Evolutionary conservation across 495 filamentous ascomycete genomes (phyloP), one percentile per base, ranked within the genome.

Genomic region (Daldinia bambusicola): DNA sequence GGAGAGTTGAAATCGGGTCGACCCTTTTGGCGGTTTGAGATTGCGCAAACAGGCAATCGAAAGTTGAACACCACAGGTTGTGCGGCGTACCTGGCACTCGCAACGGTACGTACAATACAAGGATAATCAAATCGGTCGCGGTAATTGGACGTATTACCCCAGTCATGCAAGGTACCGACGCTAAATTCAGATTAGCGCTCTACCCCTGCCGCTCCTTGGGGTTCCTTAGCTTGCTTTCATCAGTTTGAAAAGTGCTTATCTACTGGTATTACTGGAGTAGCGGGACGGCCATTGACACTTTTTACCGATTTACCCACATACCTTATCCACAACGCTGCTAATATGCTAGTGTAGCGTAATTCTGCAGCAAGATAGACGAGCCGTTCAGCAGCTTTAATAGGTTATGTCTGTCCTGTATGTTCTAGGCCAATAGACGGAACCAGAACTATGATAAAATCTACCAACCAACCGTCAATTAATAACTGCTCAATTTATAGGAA

Each of bases 161-260:
- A n/a, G 60, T 50, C 51, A 68, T 72, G 70, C 61, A 72, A 72
- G 70, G 70, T 72, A 72, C 70, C 45, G 61, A 16, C 40, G 12
- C 70, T 60, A 65, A 61, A 61, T 48, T 51, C 48, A 65, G 70
- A 18, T 69, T 72, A 72, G 70, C 70, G 64, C 70, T 43, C 38
- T 16, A 41, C 32, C 60, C 70, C 30, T 64, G 55, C 55, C 10
- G 69, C 38, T 60, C 59, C 69, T 51, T 63, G 12, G 30, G 30
- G 37, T 41, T 22, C 32, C 40, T 30, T 30, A 32, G 50, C 22
- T 53, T 53, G 12, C 56, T 55, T 61, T 61, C 37, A 26, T 20
- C 38, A 45, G 58, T 67, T 72, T 72, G 43, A 41, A 71, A 43
- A 53, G 43, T 55, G 43, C 43, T 48, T 48, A 18, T 48, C 43